Conservation (phyloP, 768 basidiomycete genomes). For the Kwoniella heveanensis region DNA sequence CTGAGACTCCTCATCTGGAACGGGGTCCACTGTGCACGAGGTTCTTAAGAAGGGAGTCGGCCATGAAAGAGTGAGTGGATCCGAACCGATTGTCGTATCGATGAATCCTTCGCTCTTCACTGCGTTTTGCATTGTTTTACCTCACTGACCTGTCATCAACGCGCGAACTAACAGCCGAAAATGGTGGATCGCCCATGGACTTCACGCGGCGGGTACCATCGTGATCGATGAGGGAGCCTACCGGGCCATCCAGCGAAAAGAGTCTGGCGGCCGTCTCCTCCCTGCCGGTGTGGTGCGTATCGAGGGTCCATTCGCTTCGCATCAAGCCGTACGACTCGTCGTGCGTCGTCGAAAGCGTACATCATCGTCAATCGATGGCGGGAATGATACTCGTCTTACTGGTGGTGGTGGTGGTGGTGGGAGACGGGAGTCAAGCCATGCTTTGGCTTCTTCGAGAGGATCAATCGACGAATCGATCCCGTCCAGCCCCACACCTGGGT, state of each 20-base stretch:
- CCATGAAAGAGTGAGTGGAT: conserved; percentile 53
- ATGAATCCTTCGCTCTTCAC: too few relatives aligned
- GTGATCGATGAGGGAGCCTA: conserved; percentile 88
- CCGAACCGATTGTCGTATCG: too few relatives aligned
- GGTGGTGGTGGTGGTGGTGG: neutral
- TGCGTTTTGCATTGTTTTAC: too few relatives aligned
- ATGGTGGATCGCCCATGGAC: conserved; percentile 94
- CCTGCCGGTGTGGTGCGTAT: conserved; percentile 87
- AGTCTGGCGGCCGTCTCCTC: conserved; percentile 85
- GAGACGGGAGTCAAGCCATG: neutral
- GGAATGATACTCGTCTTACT: conserved; percentile 5
- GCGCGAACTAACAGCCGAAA: too few relatives aligned
- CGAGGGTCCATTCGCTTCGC: conserved; percentile 85
- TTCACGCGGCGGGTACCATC: conserved; percentile 82
- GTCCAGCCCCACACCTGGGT: conserved; percentile 18
- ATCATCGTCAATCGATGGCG: neutral
- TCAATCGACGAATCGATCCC: conserved; percentile 26
- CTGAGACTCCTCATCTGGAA: conserved; percentile 35
- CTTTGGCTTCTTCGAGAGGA: conserved; percentile 6
- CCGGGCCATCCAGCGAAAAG: conserved; percentile 73
- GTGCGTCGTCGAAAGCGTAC: conserved; percentile 56
- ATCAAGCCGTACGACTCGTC: conserved; percentile 87
- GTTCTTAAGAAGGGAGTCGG: conserved; percentile 62
- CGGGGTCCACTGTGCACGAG: conserved; percentile 78
- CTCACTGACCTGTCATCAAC: neutral